phyloP scores from a whole-genome alignment of 192 early-diverging fungal genomes.

The Gamsiella multidivaricata region DNA sequence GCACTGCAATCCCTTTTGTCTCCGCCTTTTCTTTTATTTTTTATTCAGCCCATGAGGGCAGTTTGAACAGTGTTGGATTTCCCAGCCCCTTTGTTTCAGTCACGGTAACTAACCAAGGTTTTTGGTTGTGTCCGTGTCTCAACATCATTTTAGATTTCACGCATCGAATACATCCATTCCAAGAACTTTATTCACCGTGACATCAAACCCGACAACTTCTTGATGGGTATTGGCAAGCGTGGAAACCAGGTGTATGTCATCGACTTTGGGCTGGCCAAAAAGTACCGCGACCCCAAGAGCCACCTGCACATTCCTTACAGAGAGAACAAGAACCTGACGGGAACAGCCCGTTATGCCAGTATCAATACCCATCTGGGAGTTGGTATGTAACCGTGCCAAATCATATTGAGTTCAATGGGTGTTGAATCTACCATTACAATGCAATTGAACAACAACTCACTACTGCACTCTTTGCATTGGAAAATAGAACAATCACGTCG shows the following conservation, averaged over 20 bases:
- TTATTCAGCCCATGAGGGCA: too few relatives aligned
- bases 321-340: conserved; percentile 93
- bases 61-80: too few relatives aligned
- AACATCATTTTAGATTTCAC: conserved; percentile 77
- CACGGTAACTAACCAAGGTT: too few relatives aligned
- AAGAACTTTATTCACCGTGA: conserved; percentile 94
- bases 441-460: too few relatives aligned
- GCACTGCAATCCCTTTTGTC: neutral
- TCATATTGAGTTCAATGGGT: too few relatives aligned
- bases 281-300: conserved; percentile 87
- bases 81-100: too few relatives aligned
- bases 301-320: conserved; percentile 90
- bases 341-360: conserved; percentile 92
- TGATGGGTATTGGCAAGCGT: conserved; percentile 88
- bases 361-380: conserved; percentile 89
- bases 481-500: conserved; percentile 88
- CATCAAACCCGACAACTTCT: conserved; percentile 93
- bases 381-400: conserved; percentile 67
- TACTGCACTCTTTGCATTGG: too few relatives aligned
- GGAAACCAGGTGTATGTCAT: conserved; percentile 88
- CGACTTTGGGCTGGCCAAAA: conserved; percentile 92
- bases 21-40: too few relatives aligned
- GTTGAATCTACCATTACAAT: too few relatives aligned
- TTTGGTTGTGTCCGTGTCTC: too few relatives aligned
- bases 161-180: conserved; percentile 83